Conservation (phyloP, 2,329 filamentous ascomycete genomes). For the Trichophyton rubrum region DNA sequence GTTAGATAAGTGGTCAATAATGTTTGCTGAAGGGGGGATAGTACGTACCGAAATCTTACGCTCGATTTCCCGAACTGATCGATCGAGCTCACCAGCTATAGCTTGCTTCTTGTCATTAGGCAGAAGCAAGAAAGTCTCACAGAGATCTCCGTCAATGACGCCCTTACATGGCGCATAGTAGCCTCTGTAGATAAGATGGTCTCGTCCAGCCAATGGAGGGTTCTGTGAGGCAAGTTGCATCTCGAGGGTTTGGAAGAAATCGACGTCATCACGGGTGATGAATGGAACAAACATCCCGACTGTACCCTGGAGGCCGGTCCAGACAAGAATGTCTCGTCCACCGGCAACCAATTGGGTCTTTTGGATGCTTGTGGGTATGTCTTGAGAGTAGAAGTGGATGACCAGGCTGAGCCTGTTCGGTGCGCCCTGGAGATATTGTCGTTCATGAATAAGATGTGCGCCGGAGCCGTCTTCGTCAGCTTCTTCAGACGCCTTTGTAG, state of each 20-base stretch:
- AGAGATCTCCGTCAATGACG: conserved; percentile 91
- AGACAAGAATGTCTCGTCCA: conserved; percentile 80
- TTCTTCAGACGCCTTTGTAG: conserved; percentile 72
- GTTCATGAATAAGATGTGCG: conserved; percentile 79
- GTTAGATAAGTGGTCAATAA: neutral
- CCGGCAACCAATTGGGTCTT: conserved; percentile 85
- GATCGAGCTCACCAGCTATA: conserved; percentile 86
- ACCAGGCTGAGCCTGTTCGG: conserved; percentile 74
- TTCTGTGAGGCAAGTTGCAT: conserved; percentile 77
- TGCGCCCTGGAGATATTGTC: conserved; percentile 79
- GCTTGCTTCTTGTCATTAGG: conserved; percentile 83
- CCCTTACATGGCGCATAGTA: conserved; percentile 97
- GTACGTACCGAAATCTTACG: conserved; percentile 66
- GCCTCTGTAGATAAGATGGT: conserved; percentile 88
- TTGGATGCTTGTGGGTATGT: conserved; percentile 80
- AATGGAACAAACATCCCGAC: conserved; percentile 91
- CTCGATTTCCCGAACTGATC: conserved; percentile 85
- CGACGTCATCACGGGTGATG: conserved; percentile 77
- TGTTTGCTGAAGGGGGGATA: neutral
- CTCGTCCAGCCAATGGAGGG: conserved; percentile 74
- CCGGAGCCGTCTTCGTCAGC: conserved; percentile 87
- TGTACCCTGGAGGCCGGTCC: conserved; percentile 89
- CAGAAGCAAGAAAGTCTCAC: conserved; percentile 77
- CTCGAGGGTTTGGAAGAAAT: conserved; percentile 94
- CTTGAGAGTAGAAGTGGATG: conserved; percentile 80